These are phyloP conservation scores for Schoenoplectus tabernaemontani DNA, from an alignment of 202 grass and related monocot species.

Conservation along the genomic window DNA sequence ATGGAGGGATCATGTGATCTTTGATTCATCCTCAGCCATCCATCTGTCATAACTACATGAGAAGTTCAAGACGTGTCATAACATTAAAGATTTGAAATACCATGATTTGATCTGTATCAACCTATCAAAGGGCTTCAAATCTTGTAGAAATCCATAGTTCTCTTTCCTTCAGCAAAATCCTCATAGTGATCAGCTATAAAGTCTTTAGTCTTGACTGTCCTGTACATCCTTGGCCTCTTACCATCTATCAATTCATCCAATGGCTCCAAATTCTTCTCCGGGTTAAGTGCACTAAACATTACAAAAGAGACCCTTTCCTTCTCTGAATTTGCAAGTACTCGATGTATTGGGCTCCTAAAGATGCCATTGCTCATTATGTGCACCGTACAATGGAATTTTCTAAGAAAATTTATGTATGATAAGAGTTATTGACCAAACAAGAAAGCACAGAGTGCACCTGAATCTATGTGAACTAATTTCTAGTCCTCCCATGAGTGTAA, in stretches of 20 bases:
- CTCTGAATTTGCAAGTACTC: constrained; percentile 29
- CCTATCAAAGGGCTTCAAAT: constrained; percentile 11
- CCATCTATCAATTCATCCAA: constrained; percentile 24
- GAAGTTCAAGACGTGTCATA: background rate
- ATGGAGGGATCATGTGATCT: background rate
- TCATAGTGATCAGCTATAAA: constrained; percentile 20
- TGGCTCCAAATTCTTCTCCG: constrained; percentile 28
- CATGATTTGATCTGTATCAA: background rate
- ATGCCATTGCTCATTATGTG: constrained; percentile 47
- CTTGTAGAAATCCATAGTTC: constrained; percentile 29
- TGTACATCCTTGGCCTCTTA: constrained; percentile 27
- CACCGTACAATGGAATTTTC: background rate
- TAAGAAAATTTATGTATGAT: background rate
- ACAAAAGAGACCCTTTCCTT: constrained; percentile 36
- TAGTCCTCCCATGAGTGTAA: background rate
- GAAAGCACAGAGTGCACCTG: background rate
- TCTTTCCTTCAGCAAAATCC: constrained; percentile 9
- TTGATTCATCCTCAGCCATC: background rate
- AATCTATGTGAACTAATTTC: background rate
- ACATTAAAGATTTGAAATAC: background rate
- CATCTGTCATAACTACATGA: background rate
- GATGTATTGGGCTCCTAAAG: constrained; percentile 41
- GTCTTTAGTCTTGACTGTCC: constrained; percentile 31
- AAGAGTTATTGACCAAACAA: background rate
- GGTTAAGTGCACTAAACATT: constrained; percentile 22